Conservation (phyloP, 495 filamentous ascomycete genomes). For the Talaromyces adpressus region DNA sequence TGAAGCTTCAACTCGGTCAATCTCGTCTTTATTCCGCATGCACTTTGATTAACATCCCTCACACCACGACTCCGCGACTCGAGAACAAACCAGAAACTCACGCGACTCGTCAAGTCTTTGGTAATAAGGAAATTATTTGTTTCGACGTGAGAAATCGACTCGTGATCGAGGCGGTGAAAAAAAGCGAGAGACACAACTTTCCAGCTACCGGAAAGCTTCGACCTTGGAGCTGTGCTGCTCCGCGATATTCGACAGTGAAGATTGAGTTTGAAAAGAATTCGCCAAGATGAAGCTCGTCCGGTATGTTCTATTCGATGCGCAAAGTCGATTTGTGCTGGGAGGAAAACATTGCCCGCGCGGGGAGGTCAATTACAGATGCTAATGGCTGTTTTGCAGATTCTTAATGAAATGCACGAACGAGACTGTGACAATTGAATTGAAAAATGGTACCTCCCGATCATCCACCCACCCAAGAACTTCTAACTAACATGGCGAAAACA, state of each 20-base stretch:
- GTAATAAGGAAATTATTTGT: background rate
- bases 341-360: constrained; percentile 1
- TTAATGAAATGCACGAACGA: constrained; percentile 98
- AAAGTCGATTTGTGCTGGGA: constrained; percentile 25
- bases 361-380: constrained; percentile 7
- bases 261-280: background rate
- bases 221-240: background rate
- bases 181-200: background rate
- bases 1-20: background rate
- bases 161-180: background rate
- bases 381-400: constrained; percentile 53
- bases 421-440: constrained; percentile 94
- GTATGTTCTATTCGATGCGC: constrained; percentile 51
- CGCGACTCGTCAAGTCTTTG: background rate
- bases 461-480: too few relatives aligned
- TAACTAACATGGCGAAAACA: constrained; percentile 21
- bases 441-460: constrained; percentile 66
- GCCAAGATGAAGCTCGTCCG: constrained; percentile 94
- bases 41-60: background rate
- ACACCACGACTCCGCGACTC: background rate
- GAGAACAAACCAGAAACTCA: background rate
- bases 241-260: background rate
- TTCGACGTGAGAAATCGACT: background rate
- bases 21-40: background rate
- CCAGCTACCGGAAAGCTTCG: background rate